Conservation (phyloP, 2,329 filamentous ascomycete species). For the Cercospora sp. region DNA sequence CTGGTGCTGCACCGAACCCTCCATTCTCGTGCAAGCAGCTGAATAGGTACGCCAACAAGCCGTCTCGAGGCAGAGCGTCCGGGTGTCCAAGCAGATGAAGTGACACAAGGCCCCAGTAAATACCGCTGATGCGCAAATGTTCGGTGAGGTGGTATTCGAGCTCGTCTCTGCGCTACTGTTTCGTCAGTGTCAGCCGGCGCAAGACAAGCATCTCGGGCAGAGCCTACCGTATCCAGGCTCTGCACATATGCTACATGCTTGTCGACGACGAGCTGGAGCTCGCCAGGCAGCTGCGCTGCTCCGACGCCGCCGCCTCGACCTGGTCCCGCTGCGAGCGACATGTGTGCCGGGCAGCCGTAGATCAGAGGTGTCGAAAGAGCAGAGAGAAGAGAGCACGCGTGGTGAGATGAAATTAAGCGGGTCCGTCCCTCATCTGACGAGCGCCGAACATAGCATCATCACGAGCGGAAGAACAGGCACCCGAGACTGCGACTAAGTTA, state of each 20-base stretch:
- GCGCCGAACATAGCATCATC: slow-evolving; percentile 3
- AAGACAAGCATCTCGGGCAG: slow-evolving; percentile 4
- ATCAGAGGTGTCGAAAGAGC: background rate
- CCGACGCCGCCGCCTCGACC: slow-evolving; percentile 51
- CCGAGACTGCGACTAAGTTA: background rate
- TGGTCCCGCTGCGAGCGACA: slow-evolving; percentile 63
- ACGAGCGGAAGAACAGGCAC: background rate
- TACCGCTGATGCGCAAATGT: slow-evolving; percentile 88
- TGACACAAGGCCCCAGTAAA: slow-evolving; percentile 94
- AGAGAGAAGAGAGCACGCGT: background rate
- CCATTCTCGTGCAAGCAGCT: slow-evolving; percentile 88
- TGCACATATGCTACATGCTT: slow-evolving; percentile 91
- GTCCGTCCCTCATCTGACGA: background rate
- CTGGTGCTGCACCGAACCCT: slow-evolving; percentile 90
- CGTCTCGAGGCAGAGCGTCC: slow-evolving; percentile 74
- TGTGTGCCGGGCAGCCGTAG: slow-evolving; percentile 33
- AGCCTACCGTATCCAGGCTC: slow-evolving; percentile 76
- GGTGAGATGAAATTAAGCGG: background rate
- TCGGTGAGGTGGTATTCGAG: slow-evolving; percentile 98
- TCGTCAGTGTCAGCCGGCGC: slow-evolving; percentile 42
- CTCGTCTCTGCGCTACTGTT: slow-evolving; percentile 75
- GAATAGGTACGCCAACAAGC: slow-evolving; percentile 88
- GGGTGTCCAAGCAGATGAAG: slow-evolving; percentile 81
- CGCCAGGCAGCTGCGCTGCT: slow-evolving; percentile 42
- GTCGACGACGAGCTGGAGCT: slow-evolving; percentile 56